phyloP scores from a whole-genome alignment of 2,329 filamentous ascomycete species.

The Cladobotryum mycophilum region DNA sequence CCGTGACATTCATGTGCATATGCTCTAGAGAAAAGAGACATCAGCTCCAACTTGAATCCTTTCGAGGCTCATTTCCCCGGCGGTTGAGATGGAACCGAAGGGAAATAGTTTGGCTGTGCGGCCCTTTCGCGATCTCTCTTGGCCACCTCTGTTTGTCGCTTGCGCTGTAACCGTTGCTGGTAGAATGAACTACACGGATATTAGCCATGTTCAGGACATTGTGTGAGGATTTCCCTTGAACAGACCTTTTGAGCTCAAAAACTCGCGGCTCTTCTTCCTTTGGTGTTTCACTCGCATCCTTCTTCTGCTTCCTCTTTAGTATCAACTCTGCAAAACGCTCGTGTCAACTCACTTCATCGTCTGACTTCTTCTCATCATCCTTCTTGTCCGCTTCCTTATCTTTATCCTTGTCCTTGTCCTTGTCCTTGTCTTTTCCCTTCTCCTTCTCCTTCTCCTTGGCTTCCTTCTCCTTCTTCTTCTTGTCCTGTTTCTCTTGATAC shows the following conservation, averaged over 20 bases:
- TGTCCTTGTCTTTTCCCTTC: conserved; percentile 40
- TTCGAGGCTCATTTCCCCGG: conserved; percentile 27
- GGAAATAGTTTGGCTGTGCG: conserved; percentile 73
- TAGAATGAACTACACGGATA: conserved; percentile 62
- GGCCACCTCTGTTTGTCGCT: conserved; percentile 46
- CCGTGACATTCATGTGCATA: too few species aligned
- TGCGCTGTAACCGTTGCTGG: conserved; percentile 73
- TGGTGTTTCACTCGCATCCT: conserved; percentile 16
- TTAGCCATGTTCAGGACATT: not conserved
- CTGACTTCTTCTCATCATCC: conserved; percentile 26
- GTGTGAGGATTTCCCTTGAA: not conserved
- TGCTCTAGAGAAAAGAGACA: too few species aligned
- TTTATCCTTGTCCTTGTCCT: conserved; percentile 39
- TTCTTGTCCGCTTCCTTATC: conserved; percentile 33
- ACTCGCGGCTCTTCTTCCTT: conserved; percentile 66
- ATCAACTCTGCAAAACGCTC: conserved; percentile 2
- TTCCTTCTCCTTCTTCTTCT: conserved; percentile 61
- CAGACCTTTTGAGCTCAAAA: conserved; percentile 75
- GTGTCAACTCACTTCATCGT: conserved; percentile 28
- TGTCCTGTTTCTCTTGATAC: conserved; percentile 67
- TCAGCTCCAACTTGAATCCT: too few species aligned
- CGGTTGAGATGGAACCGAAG: conserved; percentile 67
- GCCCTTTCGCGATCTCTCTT: conserved; percentile 77
- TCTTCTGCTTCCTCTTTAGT: conserved; percentile 24
- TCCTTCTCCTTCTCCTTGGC: conserved; percentile 46